Conservation (phyloP, 257 asterid genomes). For the Avicennia marina region DNA sequence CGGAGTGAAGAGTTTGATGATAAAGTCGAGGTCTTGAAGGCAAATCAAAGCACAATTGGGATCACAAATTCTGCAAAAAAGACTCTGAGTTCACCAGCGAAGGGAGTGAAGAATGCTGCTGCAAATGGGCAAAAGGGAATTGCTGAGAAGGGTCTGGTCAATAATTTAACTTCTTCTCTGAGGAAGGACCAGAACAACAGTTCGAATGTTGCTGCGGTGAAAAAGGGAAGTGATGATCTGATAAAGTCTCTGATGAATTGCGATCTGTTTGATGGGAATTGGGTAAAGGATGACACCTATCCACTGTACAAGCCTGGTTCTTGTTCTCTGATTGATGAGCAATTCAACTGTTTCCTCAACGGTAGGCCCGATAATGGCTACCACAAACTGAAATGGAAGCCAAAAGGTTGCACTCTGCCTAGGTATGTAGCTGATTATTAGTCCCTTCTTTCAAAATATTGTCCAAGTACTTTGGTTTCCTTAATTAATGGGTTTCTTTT, state of each 20-base stretch:
- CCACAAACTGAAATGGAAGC: slow-evolving; percentile 72
- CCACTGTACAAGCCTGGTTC: slow-evolving; percentile 88
- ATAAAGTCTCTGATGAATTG: slow-evolving; percentile 52
- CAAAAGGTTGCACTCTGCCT: slow-evolving; percentile 75
- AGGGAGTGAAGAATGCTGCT: no score
- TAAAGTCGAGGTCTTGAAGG: slow-evolving; percentile 24
- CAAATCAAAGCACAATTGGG: slow-evolving; percentile 24
- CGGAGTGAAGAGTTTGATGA: background rate
- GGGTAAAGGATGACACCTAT: slow-evolving; percentile 82
- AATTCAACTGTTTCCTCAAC: slow-evolving; percentile 71
- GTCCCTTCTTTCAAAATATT: background rate
- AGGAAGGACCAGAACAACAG: slow-evolving; percentile 33
- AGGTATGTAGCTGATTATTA: slow-evolving; percentile 37
- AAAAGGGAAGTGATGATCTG: slow-evolving; percentile 40
- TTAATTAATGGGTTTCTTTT: background rate
- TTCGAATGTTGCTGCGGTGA: slow-evolving; percentile 11
- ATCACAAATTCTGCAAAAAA: slow-evolving; percentile 11
- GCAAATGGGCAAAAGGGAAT: slow-evolving; percentile 30
- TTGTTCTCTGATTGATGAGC: slow-evolving; percentile 90
- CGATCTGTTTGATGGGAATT: slow-evolving; percentile 78
- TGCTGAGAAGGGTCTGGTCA: slow-evolving; percentile 29
- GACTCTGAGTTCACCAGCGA: slow-evolving; percentile 23
- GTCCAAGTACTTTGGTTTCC: background rate
- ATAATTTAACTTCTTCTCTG: slow-evolving; percentile 45
- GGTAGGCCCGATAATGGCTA: slow-evolving; percentile 76